Evolutionary conservation across 176 grass and related monocot genomes (phyloP).

Genomic region (barley (Hordeum vulgare)): DNA sequence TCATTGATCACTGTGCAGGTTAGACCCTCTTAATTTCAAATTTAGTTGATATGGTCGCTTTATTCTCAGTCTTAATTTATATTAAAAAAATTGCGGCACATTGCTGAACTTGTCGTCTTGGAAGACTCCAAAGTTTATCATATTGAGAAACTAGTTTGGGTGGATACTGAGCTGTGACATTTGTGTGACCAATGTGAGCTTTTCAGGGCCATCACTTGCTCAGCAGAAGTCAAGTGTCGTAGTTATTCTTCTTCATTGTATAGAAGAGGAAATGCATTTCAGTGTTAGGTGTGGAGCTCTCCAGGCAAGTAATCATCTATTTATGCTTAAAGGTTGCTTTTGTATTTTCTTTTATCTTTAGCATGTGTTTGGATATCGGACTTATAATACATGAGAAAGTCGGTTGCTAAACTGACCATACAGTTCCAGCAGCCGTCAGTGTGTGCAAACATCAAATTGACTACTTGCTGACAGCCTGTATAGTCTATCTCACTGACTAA

Average conservation of each 20-base stretch:
- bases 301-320: constrained; percentile 45
- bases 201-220: constrained; percentile 34
- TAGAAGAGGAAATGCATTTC: constrained; percentile 53
- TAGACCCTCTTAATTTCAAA: constrained; percentile 28
- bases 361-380: neutral
- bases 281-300: constrained; percentile 70
- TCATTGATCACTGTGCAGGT: constrained; percentile 53
- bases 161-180: constrained; percentile 15
- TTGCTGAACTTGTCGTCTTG: constrained; percentile 6
- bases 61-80: constrained; percentile 9
- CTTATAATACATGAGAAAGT: neutral
- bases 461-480: neutral
- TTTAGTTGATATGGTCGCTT: constrained; percentile 1
- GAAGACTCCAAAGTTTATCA: neutral
- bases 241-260: constrained; percentile 54
- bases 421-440: neutral
- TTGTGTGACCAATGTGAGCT: constrained; percentile 24
- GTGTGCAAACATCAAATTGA: neutral
- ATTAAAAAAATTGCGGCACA: neutral
- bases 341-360: constrained; percentile 21
- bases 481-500: neutral
- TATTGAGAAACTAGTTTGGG: constrained; percentile 17
- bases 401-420: neutral
- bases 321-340: constrained; percentile 20
- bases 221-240: constrained; percentile 48